Evolutionary conservation across 306 rosid genomes (phyloP), one percentile per base, ranked within the genome.

Genomic region (Clitoria ternatea): DNA sequence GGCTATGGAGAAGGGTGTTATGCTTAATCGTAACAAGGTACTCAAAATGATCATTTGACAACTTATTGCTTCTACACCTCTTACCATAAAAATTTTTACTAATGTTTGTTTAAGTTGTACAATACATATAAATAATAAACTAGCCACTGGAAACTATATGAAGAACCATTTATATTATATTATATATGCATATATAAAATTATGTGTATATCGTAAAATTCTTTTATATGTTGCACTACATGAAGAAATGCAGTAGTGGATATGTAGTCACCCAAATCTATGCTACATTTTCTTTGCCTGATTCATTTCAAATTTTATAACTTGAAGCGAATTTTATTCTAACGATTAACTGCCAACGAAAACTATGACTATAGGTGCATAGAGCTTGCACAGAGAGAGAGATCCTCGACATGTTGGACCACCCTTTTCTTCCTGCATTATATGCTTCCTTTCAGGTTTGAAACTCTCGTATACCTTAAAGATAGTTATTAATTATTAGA

Each of bases 301-400:
- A 17, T 23, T 42, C 37, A 4, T 23, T 37, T 48, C 43, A 14
- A 8, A 14, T 67, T 44, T 35, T 20, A 37, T 57, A 52, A 11
- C 30, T 17, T 61, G 61, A 45, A 80, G n/a, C 43, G 11, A 36
- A 36, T 14, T 60, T 32, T 29, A 52, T 23, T 18, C 26, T n/a
- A 39, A 7, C 49, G 11, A 3, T 18, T 56, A 52, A 2, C 17
- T 43, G 30, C 27, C 37, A 37, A 66, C 61, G 4, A 50, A 1
- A 30, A 33, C 8, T 32, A 2, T 37, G 27, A 50, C 72, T 63
- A 30, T 79, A 93, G 98, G 98, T 94, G 81, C 98, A 94, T 57
- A 87, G 98, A 84, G 98, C 96, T 78, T 90, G 97, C 75, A 90
- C 91, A 10, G 98, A 94, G 78, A 90, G 98, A 77, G 95, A 89